phyloP scores from a whole-genome alignment of 306 rosid genomes.

The Morella rubra region DNA sequence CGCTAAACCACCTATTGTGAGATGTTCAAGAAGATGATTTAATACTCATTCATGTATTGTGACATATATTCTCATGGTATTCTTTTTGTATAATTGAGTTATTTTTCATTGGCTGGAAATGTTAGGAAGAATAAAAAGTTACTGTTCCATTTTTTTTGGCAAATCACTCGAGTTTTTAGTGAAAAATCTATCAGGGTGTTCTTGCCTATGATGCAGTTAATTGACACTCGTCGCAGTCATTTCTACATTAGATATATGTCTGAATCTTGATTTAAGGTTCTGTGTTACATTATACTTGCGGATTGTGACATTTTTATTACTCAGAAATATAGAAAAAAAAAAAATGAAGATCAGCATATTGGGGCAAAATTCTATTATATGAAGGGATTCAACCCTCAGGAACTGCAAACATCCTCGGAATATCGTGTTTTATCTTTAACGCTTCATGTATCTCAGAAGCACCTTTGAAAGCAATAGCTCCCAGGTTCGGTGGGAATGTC shows the following conservation, averaged over 20 bases:
- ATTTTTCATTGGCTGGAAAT: not conserved
- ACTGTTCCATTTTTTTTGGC: not conserved
- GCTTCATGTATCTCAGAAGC: not conserved
- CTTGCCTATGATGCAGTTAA: not conserved
- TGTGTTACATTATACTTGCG: not conserved
- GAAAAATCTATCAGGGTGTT: not conserved
- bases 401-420: not conserved
- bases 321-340: no score
- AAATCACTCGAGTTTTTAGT: not conserved
- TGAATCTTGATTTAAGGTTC: not conserved
- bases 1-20: constrained; percentile 21
- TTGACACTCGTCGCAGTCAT: not conserved
- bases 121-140: not conserved
- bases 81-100: not conserved
- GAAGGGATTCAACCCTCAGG: not conserved
- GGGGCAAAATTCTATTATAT: no score
- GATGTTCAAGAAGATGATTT: constrained; percentile 12
- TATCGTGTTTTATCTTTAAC: not conserved
- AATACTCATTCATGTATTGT: not conserved
- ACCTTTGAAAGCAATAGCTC: not conserved
- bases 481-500: not conserved
- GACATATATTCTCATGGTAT: constrained; percentile 3
- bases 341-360: no score
- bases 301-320: not conserved
- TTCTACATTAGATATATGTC: not conserved